Evolutionary conservation across 257 asterid species (phyloP), one percentile per base, ranked within the genome.

Genomic region (Ilex asprella): DNA sequence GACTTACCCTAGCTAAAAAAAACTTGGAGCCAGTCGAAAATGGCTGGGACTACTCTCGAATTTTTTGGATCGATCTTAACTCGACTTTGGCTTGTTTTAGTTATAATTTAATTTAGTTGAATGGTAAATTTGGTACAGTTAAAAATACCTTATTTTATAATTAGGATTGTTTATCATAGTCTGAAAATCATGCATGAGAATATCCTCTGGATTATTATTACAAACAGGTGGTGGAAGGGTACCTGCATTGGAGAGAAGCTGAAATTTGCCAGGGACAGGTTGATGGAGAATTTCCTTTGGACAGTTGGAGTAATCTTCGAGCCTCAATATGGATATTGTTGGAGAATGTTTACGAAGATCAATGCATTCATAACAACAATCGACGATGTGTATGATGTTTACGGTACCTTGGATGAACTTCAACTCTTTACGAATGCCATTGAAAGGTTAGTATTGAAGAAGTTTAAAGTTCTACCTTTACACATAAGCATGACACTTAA

Each of bases 181-280:
- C 10, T 49, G 16, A 53, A 21, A 21, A 21, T 21, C 27, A 21
- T 21, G 27, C 27, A 6, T 53, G 30, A 53, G 30, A 27, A 53
- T 7, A 0, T n/a, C 2, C 27, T 7, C 30, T 15, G 11, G 57
- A 39, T 50, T 9, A 1, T 21, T 21, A 21, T 21, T 56, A 15
- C 10, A n/a, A 7, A 14, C 31, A 82, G 91, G 59, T 81, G 88
- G 91, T 81, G 91, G 88, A 65, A 58, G 32, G 43, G 58, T 12
- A 71, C 79, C 47, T 0, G 71, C 16, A 51, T 84, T 0, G 79
- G 81, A 11, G 81, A 84, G 30, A 75, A 73, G 35, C 50, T 81
- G 60, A 75, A 79, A n/a, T 81, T 84, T 73, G 84, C 73, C 1
- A 73, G 91, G 66, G 84, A 84, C 62, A 84, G 86, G 5, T 6